These are phyloP conservation scores for Cladosporium halotolerans DNA, from an alignment of 2,329 filamentous ascomycete genomes.

Conservation along the genomic window DNA sequence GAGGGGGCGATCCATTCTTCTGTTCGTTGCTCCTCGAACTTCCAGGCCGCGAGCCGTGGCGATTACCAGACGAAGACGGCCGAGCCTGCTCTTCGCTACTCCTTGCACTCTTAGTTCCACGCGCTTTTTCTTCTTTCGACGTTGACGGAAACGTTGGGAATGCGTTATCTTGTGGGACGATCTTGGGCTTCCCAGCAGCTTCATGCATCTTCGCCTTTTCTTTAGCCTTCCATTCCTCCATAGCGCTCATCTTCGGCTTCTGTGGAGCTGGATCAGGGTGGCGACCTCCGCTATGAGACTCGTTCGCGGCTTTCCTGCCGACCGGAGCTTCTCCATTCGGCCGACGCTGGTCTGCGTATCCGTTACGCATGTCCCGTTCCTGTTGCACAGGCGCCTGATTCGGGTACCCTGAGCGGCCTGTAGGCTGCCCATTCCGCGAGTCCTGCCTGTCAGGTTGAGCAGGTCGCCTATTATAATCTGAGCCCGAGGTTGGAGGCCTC, in stretches of 20 bases:
- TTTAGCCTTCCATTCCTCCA: slow-evolving; percentile 31
- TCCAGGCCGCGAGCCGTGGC: slow-evolving; percentile 6
- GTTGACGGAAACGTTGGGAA: slow-evolving; percentile 42
- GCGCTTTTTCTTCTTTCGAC: slow-evolving; percentile 23
- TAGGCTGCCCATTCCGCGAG: slow-evolving; percentile 3
- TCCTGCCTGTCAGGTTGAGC: slow-evolving; percentile 1
- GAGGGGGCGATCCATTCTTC: neutral
- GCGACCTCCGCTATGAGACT: neutral
- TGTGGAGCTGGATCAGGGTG: neutral
- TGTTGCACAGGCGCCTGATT: neutral
- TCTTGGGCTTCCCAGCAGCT: slow-evolving; percentile 22
- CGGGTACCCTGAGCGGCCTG: neutral
- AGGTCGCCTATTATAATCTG: slow-evolving; percentile 7
- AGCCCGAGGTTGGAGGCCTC: slow-evolving; percentile 12
- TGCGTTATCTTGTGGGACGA: slow-evolving; percentile 38
- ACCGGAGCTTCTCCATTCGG: neutral
- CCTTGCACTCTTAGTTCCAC: slow-evolving; percentile 12
- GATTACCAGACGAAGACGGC: slow-evolving; percentile 11
- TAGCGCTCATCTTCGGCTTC: slow-evolving; percentile 21
- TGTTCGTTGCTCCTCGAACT: slow-evolving; percentile 12
- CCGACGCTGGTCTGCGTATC: slow-evolving; percentile 1
- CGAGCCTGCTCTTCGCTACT: slow-evolving; percentile 18
- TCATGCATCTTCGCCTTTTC: slow-evolving; percentile 28
- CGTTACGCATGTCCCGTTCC: neutral
- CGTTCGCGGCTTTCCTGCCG: neutral